A percentile compares a stretch with the other conserved stretches of the same genome.
Conservation (phyloP, 345 rosid species). For the Pistacia integerrima region DNA sequence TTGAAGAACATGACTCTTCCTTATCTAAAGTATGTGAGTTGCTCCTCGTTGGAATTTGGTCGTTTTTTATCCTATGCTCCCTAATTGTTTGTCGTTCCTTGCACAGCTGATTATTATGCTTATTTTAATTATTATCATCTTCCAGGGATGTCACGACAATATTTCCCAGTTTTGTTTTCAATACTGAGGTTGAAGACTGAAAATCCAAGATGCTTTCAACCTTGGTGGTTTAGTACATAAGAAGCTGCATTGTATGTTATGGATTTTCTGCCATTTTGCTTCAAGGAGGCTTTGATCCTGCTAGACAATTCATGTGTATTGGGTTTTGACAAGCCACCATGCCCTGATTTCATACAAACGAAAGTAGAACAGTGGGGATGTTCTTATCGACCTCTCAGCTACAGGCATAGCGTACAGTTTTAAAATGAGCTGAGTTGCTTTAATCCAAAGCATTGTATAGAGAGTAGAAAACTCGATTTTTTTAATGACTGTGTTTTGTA, state of each 20-base stretch:
- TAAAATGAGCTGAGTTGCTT: background rate
- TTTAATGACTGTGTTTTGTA: background rate
- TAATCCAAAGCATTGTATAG: slow-evolving; percentile 3
- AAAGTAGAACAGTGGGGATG: background rate
- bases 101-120: background rate
- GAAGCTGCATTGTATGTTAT: background rate
- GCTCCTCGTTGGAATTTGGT: background rate
- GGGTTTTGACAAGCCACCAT: background rate
- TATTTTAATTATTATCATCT: background rate
- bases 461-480: background rate
- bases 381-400: background rate
- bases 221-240: background rate
- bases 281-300: background rate
- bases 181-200: slow-evolving; percentile 59
- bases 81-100: background rate
- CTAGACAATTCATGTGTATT: background rate
- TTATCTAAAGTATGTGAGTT: slow-evolving; percentile 52
- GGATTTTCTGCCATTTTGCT: background rate
- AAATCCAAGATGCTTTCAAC: slow-evolving; percentile 1
- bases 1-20: slow-evolving; percentile 87
- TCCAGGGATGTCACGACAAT: slow-evolving; percentile 66
- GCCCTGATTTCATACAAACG: background rate
- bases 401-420: background rate
- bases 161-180: slow-evolving; percentile 69
- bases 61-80: background rate